Conservation (phyloP, 2,329 filamentous ascomycete species). For the Anthostomella pinea region DNA sequence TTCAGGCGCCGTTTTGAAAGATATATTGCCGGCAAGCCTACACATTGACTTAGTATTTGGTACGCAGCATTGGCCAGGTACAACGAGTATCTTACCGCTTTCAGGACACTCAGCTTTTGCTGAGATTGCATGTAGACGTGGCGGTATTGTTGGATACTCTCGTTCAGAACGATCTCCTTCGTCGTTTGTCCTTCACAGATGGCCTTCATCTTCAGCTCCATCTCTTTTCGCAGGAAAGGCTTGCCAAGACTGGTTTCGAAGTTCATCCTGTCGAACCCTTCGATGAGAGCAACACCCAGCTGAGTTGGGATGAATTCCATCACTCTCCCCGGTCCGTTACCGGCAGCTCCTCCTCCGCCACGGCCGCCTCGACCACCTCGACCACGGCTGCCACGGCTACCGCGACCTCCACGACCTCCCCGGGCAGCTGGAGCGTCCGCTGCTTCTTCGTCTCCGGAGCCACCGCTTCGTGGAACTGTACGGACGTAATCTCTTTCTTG, state of each 20-base stretch:
- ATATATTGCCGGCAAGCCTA: conserved; percentile 57
- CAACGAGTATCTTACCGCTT: conserved; percentile 46
- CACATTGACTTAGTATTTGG: conserved; percentile 18
- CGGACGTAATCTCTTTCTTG: conserved; percentile 85
- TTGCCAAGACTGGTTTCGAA: conserved; percentile 92
- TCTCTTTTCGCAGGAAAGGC: conserved; percentile 94
- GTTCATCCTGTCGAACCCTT: conserved; percentile 93
- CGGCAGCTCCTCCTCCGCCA: conserved; percentile 34
- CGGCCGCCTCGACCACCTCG: conserved; percentile 40
- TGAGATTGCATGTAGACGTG: conserved; percentile 81
- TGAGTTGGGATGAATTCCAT: conserved; percentile 92
- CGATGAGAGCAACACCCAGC: conserved; percentile 84
- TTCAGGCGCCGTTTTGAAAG: conserved; percentile 34
- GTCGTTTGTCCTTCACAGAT: conserved; percentile 87
- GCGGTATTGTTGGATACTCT: conserved; percentile 84
- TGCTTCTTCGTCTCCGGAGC: conserved; percentile 35
- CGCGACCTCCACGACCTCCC: conserved; percentile 45
- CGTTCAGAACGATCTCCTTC: conserved; percentile 70
- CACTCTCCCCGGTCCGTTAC: conserved; percentile 50
- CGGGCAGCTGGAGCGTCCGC: conserved; percentile 37
- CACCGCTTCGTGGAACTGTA: conserved; percentile 48
- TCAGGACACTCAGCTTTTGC: conserved; percentile 67
- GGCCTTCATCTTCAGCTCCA: conserved; percentile 95
- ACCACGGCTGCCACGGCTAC: conserved; percentile 48
- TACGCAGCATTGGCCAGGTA: neutral